These are phyloP conservation scores for Cynara cardunculus DNA, from an alignment of 129 eudicot species.

Conservation along the genomic window DNA sequence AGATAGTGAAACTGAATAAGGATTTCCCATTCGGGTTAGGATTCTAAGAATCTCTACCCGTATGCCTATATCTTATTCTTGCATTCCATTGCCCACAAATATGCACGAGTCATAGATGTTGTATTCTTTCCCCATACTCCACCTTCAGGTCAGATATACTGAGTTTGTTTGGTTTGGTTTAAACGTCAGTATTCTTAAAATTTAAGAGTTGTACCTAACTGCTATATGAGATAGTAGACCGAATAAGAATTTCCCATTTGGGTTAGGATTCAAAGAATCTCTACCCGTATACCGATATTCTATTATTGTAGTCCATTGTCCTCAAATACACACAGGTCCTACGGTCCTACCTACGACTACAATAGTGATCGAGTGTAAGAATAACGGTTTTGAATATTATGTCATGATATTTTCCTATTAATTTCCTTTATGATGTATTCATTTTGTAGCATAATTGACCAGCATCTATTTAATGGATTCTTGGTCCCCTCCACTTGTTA, in stretches of 20 bases:
- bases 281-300: neutral
- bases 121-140: neutral
- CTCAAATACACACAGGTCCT: neutral
- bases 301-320: neutral
- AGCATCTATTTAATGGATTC: constrained; percentile 42
- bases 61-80: neutral
- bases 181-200: neutral
- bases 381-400: constrained; percentile 16
- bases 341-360: constrained; percentile 5
- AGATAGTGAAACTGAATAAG: neutral
- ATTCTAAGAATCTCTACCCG: neutral
- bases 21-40: neutral
- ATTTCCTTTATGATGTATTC: constrained; percentile 11
- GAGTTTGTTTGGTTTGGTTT: neutral
- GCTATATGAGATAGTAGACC: neutral
- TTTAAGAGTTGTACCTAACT: neutral
- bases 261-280: neutral
- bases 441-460: constrained; percentile 36
- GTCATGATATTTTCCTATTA: constrained; percentile 15
- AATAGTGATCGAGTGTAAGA: neutral
- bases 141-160: neutral
- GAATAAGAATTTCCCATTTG: neutral
- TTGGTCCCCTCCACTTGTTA: constrained; percentile 53
- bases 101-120: neutral
- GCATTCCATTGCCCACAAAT: neutral